Evolutionary conservation across 805 yeast species (phyloP).

Genomic region (Spathaspora passalidarum): DNA sequence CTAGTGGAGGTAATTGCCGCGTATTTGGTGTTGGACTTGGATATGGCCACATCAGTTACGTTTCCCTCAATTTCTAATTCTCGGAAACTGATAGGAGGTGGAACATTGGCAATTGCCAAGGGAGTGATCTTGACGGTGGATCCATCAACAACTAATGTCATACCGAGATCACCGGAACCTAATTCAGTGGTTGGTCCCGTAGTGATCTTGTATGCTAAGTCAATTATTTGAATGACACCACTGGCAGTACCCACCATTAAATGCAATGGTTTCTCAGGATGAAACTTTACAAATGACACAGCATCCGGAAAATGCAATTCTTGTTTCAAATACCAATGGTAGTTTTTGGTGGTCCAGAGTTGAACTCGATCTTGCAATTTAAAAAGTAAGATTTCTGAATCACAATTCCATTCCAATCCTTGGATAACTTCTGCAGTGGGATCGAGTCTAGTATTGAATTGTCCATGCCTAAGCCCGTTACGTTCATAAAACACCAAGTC

Average conservation of each 20-base stretch:
- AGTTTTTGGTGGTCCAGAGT: slow-evolving; percentile 88
- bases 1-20: slow-evolving; percentile 54
- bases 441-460: slow-evolving; percentile 66
- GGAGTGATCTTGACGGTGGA: slow-evolving; percentile 71
- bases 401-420: slow-evolving; percentile 73
- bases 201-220: slow-evolving; percentile 59
- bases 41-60: slow-evolving; percentile 64
- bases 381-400: slow-evolving; percentile 75
- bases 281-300: slow-evolving; percentile 62
- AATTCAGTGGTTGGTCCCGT: slow-evolving; percentile 67
- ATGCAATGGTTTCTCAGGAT: slow-evolving; percentile 82
- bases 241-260: slow-evolving; percentile 59
- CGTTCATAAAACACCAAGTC: slow-evolving; percentile 81
- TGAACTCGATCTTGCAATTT: slow-evolving; percentile 63
- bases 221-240: slow-evolving; percentile 55
- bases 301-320: slow-evolving; percentile 45
- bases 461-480: slow-evolving; percentile 90
- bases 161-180: slow-evolving; percentile 71
- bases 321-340: slow-evolving; percentile 93
- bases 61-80: slow-evolving; percentile 52
- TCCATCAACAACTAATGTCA: slow-evolving; percentile 82
- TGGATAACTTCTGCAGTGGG: slow-evolving; percentile 43
- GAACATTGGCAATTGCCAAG: slow-evolving; percentile 77
- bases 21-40: slow-evolving; percentile 53
- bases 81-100: slow-evolving; percentile 87